Conservation (phyloP, 2,329 filamentous ascomycete species). For the Fusarium haematococcum region DNA sequence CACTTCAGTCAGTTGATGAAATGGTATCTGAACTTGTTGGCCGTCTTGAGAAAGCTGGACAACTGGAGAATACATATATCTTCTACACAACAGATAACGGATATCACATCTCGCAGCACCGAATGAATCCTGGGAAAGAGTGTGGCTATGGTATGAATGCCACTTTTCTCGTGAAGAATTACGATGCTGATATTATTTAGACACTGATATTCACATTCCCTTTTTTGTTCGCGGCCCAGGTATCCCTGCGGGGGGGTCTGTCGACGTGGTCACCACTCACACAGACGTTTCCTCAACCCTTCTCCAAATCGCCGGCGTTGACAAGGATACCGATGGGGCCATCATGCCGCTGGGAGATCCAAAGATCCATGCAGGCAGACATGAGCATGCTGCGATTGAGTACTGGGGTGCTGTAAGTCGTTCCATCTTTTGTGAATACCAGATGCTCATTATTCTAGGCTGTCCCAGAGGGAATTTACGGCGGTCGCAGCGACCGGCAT, state of each 20-base stretch:
- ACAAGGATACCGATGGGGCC: not conserved
- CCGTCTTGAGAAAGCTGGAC: constrained; percentile 45
- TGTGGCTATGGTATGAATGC: constrained; percentile 52
- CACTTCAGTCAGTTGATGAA: constrained; percentile 60
- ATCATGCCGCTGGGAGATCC: not conserved
- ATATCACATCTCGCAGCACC: constrained; percentile 65
- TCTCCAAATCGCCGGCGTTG: constrained; percentile 43
- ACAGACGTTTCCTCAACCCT: constrained; percentile 68
- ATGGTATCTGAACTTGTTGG: constrained; percentile 55
- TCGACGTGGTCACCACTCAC: constrained; percentile 59
- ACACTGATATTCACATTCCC: constrained; percentile 65
- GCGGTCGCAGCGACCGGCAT: not conserved
- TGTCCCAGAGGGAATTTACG: not conserved
- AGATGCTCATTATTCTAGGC: not conserved
- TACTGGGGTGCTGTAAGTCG: not conserved
- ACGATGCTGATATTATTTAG: constrained; percentile 24
- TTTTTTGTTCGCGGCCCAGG: constrained; percentile 64
- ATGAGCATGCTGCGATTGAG: not conserved
- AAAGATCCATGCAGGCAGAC: not conserved
- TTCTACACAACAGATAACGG: constrained; percentile 66
- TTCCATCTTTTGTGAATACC: fast-evolving
- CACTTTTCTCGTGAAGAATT: not conserved
- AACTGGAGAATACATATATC: constrained; percentile 60
- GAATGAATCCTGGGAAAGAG: constrained; percentile 63
- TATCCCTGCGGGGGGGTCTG: constrained; percentile 49